Percentiles rank a stretch among this genome's conserved stretches.
These are phyloP conservation scores for Colletotrichum viniferum DNA, from an alignment of 2,329 filamentous ascomycete species.

Conservation along the genomic window DNA sequence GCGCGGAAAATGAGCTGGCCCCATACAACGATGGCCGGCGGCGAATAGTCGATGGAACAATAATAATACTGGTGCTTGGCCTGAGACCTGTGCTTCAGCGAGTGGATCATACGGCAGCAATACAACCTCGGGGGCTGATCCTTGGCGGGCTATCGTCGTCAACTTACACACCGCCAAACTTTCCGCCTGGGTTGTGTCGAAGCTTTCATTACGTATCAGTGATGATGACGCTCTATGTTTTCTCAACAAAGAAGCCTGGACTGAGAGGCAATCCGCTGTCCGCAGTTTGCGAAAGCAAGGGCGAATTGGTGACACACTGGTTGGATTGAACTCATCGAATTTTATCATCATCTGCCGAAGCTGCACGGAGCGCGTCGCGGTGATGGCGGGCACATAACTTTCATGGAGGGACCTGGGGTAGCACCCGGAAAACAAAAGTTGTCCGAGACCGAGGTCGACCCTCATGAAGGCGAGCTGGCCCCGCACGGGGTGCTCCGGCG, in stretches of 20 bases:
- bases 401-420: neutral
- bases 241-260: neutral
- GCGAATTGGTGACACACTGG: accelerated
- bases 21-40: neutral
- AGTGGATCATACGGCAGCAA: neutral
- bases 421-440: neutral
- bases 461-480: neutral
- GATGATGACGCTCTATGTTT: neutral
- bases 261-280: neutral
- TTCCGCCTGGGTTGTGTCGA: neutral
- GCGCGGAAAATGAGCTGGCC: neutral
- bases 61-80: neutral
- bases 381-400: neutral
- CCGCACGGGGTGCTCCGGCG: neutral
- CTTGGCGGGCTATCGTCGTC: neutral
- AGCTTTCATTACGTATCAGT: neutral
- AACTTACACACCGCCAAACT: neutral
- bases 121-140: neutral
- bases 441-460: neutral
- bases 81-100: neutral
- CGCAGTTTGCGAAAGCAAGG: neutral
- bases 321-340: neutral
- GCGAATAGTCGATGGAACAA: neutral
- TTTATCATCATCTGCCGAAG: neutral
- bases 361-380: neutral